Percentiles rank a stretch among this genome's conserved stretches.
Evolutionary conservation across 2,329 filamentous ascomycete genomes (phyloP).

Genomic region (Shiraia bambusicola): DNA sequence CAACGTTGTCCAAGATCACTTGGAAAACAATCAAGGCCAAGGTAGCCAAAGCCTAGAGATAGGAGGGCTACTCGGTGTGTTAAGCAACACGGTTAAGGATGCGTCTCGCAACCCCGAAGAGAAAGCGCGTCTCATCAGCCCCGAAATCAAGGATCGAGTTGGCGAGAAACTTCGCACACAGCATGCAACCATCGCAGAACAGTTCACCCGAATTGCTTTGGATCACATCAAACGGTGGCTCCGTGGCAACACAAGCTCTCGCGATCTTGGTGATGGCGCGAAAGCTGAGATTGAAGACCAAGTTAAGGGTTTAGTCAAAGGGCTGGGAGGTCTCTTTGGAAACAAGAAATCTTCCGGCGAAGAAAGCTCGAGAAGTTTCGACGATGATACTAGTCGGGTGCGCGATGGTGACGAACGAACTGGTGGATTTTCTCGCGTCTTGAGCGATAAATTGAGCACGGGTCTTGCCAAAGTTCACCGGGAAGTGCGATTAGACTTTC

Average conservation of each 20-base stretch:
- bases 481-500: constrained; percentile 34
- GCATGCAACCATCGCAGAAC: constrained; percentile 30
- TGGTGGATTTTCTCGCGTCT: constrained; percentile 29
- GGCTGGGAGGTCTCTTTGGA: constrained; percentile 28
- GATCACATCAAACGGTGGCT: constrained; percentile 38
- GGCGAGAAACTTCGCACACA: constrained; percentile 30
- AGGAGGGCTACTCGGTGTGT: constrained; percentile 28
- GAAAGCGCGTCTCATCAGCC: constrained; percentile 33
- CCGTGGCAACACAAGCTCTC: constrained; percentile 32
- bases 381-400: constrained; percentile 3
- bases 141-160: constrained; percentile 33
- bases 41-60: constrained; percentile 24
- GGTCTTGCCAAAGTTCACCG: constrained; percentile 34
- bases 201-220: constrained; percentile 32
- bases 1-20: constrained; percentile 28
- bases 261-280: constrained; percentile 32
- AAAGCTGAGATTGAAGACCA: constrained; percentile 34
- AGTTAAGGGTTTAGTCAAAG: constrained; percentile 31
- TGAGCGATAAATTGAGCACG: constrained; percentile 34
- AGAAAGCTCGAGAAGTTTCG: constrained; percentile 20
- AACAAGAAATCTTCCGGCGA: constrained; percentile 22
- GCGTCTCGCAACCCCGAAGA: constrained; percentile 32
- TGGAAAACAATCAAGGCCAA: constrained; percentile 17
- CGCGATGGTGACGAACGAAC: constrained; percentile 17
- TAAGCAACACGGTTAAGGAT: constrained; percentile 32